Base-by-base conservation (phyloP, 208 protist species). In the Naegleria lovaniensis region DNA sequence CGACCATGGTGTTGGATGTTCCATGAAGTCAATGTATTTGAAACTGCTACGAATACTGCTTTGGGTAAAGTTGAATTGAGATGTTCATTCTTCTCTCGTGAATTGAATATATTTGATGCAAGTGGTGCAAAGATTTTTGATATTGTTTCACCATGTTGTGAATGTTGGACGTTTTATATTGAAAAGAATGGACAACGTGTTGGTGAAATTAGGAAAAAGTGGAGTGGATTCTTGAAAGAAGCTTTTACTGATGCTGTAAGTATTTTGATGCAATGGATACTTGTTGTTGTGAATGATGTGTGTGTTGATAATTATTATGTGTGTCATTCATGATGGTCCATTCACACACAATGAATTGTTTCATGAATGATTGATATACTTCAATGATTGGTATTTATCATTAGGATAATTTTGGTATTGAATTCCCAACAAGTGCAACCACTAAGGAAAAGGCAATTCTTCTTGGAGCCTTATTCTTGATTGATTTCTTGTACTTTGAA, bases 401-500 rank as follows among this genome's bases (percentile, higher is more conserved):
- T 48, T 48, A 48, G 43, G 43, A 92, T 76, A 92, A 91, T 22
- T 89, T 93, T 29, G 91, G 59, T 84, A 67, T 93, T n/a, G 16
- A 92, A 1, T 91, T 93, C 5, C 92, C 92, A 19, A 13, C 48
- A 9, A 51, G 29, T 11, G 48, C 91, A 11, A 59, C 76, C 36
- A n/a, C 87, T 39, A 33, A 90, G 13, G 79, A 92, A 38, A 91
- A 91, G 43, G 76, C 91, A 39, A 13, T 93, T 22, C 33, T 93
- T 40, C 33, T 93, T 15, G 90, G 58, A 48, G 84, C 90, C 9
- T 33, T 91, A 13, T 92, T 93, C 58, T 87, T 93, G 38, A 76
- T 93, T 39, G 91, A 93, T n/a, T 90, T 83, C 7, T 40, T 93
- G 13, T 93, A 83, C 33, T 93, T 92, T 48, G 51, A 58, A 67